phyloP scores from a whole-genome alignment of 1,139 yeast species.

The Lodderomyces oxycetoniae region DNA sequence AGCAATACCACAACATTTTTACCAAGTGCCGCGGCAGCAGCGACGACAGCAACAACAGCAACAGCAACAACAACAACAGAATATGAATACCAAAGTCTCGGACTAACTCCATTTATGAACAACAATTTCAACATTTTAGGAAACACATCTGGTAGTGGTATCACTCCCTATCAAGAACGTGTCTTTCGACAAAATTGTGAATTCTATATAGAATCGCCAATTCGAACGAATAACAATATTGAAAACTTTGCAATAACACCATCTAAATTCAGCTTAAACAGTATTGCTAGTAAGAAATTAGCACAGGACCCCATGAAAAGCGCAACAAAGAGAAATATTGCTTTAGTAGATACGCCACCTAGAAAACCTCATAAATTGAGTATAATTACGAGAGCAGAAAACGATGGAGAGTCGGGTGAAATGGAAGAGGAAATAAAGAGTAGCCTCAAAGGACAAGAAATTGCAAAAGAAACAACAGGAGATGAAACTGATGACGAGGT shows the following conservation, averaged over 20 bases:
- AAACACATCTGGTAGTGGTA: constrained; percentile 15
- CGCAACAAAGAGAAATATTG: constrained; percentile 33
- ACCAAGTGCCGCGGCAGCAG: neutral
- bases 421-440: constrained; percentile 1
- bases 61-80: constrained; percentile 3
- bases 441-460: neutral
- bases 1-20: neutral
- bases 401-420: constrained; percentile 14
- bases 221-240: constrained; percentile 14
- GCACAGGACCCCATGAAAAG: constrained; percentile 16
- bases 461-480: neutral
- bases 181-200: constrained; percentile 41
- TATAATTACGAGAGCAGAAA: constrained; percentile 18
- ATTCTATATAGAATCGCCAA: constrained; percentile 45
- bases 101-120: constrained; percentile 42
- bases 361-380: constrained; percentile 35
- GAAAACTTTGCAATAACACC: constrained; percentile 43
- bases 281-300: constrained; percentile 14
- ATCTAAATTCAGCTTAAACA: constrained; percentile 32
- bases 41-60: constrained; percentile 1
- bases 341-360: constrained; percentile 41
- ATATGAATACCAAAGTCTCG: constrained; percentile 36
- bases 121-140: constrained; percentile 29
- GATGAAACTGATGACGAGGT: constrained; percentile 14
- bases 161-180: constrained; percentile 45